These are phyloP conservation scores for Oenanthe sinensis DNA, from an alignment of 129 eudicot genomes.

Conservation along the genomic window DNA sequence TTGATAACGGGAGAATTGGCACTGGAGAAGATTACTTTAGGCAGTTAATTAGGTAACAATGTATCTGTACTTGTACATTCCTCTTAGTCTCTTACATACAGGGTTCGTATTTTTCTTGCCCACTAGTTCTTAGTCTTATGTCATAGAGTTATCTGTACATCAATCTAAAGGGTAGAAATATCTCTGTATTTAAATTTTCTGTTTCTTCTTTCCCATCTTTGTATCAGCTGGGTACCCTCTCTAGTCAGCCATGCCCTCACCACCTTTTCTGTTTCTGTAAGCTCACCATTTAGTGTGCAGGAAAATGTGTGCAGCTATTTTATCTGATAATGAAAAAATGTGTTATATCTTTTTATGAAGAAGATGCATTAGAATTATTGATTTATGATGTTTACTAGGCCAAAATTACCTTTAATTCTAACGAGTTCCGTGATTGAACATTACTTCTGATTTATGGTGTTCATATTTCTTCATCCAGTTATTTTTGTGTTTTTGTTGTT, in stretches of 20 bases:
- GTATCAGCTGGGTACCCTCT: not conserved
- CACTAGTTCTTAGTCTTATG: not conserved
- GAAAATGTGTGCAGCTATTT: not conserved
- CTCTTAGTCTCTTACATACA: too few relatives aligned
- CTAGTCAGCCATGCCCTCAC: not conserved
- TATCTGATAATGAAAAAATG: not conserved
- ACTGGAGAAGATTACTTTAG: constrained; percentile 31
- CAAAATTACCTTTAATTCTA: not conserved
- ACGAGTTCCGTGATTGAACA: too few relatives aligned
- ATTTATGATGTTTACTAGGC: not conserved
- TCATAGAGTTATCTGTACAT: constrained; percentile 2
- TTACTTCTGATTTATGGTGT: not conserved
- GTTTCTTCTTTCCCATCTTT: not conserved
- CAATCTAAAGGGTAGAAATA: not conserved
- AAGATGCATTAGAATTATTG: not conserved
- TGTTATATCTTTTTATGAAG: not conserved
- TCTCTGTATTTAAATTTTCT: too few relatives aligned
- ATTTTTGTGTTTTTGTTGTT: not conserved
- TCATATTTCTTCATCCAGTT: not conserved
- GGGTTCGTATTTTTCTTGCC: not conserved
- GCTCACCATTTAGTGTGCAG: not conserved
- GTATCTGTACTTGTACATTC: not conserved
- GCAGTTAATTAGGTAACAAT: not conserved
- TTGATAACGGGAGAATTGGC: constrained; percentile 59
- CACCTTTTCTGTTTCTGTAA: not conserved